These are phyloP conservation scores for Calonectria pseudoturangicola DNA, from an alignment of 2,329 filamentous ascomycete species.

Conservation along the genomic window DNA sequence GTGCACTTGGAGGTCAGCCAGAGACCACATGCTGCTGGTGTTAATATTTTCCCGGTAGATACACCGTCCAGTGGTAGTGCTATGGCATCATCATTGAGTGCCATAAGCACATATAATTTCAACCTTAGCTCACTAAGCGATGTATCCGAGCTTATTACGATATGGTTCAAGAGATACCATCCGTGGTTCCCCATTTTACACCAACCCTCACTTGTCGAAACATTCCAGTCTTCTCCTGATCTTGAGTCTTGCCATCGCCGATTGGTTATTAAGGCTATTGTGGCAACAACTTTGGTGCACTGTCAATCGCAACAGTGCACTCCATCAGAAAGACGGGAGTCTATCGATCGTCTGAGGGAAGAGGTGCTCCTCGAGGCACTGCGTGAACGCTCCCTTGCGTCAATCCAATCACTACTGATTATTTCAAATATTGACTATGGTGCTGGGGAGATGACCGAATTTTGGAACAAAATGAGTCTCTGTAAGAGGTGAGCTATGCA, in stretches of 20 bases:
- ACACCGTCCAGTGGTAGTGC: background rate
- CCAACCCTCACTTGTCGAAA: background rate
- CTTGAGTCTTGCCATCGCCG: background rate
- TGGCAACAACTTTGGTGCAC: background rate
- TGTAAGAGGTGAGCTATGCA: background rate
- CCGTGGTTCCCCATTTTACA: constrained; percentile 2
- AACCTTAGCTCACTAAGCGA: background rate
- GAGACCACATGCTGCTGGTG: background rate
- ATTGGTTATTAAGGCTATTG: background rate
- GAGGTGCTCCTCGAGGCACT: background rate
- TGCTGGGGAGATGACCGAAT: constrained; percentile 4
- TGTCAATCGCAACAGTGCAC: background rate
- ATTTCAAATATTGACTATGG: constrained; percentile 2
- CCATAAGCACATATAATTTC: background rate
- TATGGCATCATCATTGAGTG: background rate
- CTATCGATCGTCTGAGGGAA: background rate
- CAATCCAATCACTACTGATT: background rate
- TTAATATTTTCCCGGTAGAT: background rate
- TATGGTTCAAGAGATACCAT: constrained; percentile 11
- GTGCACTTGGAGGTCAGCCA: background rate
- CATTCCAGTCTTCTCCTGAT: background rate
- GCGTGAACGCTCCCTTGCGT: background rate
- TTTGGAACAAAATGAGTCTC: constrained; percentile 1
- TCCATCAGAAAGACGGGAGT: background rate
- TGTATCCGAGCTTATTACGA: background rate